phyloP scores from a whole-genome alignment of 305 asterid species.

The Solanum hybrid region DNA sequence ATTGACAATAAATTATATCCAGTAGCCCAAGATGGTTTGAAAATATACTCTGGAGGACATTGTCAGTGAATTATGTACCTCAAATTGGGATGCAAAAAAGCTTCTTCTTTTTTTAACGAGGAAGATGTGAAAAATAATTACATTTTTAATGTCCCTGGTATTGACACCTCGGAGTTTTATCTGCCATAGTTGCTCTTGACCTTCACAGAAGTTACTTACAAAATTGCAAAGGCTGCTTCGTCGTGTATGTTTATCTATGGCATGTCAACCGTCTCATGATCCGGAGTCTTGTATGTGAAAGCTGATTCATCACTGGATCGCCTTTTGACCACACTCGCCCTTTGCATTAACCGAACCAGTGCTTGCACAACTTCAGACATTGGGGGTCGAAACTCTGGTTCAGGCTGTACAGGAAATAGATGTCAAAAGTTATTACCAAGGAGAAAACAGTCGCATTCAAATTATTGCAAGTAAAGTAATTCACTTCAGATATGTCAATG shows the following conservation, averaged over 20 bases:
- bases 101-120: neutral
- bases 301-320: conserved; percentile 70
- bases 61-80: conserved; percentile 1
- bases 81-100: neutral
- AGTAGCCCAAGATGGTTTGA: neutral
- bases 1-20: neutral
- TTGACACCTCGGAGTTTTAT: neutral
- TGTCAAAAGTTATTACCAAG: neutral
- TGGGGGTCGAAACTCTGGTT: conserved; percentile 95
- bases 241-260: conserved; percentile 27
- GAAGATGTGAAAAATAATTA: neutral
- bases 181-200: neutral
- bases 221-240: conserved; percentile 37
- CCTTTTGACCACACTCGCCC: conserved; percentile 64
- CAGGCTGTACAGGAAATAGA: conserved; percentile 49
- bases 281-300: conserved; percentile 66
- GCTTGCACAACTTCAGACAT: conserved; percentile 99
- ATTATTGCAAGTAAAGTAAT: neutral
- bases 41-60: neutral
- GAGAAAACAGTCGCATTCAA: neutral
- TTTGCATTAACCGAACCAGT: conserved; percentile 81
- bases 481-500: neutral
- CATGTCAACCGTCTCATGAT: conserved; percentile 53
- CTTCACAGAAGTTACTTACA: conserved; percentile 34
- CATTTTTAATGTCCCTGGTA: neutral